Conservation (phyloP, 495 filamentous ascomycete genomes). For the Trichoderma asperelloides region DNA sequence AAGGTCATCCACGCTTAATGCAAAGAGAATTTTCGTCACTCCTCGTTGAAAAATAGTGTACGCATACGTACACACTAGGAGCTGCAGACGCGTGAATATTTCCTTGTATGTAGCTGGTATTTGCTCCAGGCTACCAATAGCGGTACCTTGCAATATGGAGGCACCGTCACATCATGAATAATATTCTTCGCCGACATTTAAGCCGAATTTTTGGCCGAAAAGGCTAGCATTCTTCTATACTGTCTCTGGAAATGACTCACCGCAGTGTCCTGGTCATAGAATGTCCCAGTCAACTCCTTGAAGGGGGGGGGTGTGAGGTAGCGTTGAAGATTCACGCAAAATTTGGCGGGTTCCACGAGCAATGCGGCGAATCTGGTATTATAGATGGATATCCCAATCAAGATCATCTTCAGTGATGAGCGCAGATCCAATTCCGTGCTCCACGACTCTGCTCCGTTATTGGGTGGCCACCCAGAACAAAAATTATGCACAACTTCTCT, state of each 20-base stretch:
- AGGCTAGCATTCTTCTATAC: slow-evolving; percentile 17
- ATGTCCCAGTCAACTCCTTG: slow-evolving; percentile 34
- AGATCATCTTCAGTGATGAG: slow-evolving; percentile 39
- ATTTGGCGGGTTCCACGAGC: slow-evolving; percentile 21
- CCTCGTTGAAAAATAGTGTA: slow-evolving; percentile 48
- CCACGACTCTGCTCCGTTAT: slow-evolving; percentile 22
- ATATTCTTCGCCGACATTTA: slow-evolving; percentile 16
- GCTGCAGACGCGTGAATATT: slow-evolving; percentile 35
- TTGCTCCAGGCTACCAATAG: slow-evolving; percentile 17
- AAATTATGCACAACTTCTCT: neutral
- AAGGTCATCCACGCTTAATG: slow-evolving; percentile 32
- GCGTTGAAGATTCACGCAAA: slow-evolving; percentile 12
- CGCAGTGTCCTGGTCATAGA: slow-evolving; percentile 31
- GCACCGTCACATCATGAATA: slow-evolving; percentile 20
- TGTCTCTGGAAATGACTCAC: slow-evolving; percentile 18
- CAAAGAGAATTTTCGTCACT: slow-evolving; percentile 43
- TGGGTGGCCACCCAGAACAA: neutral
- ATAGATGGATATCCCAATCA: slow-evolving; percentile 37
- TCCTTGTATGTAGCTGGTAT: slow-evolving; percentile 34
- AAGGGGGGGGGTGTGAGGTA: slow-evolving; percentile 19
- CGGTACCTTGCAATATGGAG: slow-evolving; percentile 15
- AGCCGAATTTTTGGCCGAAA: neutral
- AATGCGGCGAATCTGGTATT: slow-evolving; percentile 22
- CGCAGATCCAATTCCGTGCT: slow-evolving; percentile 29
- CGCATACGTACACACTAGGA: slow-evolving; percentile 42